Base-by-base conservation (phyloP, 1,284 basidiomycete genomes). In the Cystobasidiaceae sp. region DNA sequence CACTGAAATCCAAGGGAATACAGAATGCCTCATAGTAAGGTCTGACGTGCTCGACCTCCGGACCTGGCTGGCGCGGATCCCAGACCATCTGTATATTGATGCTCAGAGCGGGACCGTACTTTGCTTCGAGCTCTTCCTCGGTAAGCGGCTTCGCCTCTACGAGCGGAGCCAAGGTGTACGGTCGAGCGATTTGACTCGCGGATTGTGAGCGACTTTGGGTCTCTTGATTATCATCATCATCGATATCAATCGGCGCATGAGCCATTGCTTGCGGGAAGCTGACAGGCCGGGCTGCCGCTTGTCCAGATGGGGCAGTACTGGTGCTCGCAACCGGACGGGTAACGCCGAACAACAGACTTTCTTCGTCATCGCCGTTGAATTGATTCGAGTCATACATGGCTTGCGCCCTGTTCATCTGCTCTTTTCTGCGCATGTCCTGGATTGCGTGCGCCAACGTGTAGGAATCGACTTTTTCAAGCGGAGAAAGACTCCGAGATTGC, bases 11-110 rank as follows among this genome's bases (percentile, higher is more conserved):
- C 34, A 62, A 41, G 7, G 60, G 34, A 19, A 25, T 13, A 21
- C 33, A 33, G 27, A 32, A 62, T 6, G 28, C 3, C 27, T 41
- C n/a, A n/a, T n/a, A n/a, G n/a, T n/a, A n/a, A n/a, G n/a, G n/a
- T n/a, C n/a, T 41, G 30, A 50, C 33, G 23, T 46, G 32, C n/a
- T 44, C 28, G 11, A 30, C 25, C 3, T 54, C 60, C 11, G 23
- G 23, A 7, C 41, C n/a, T 21, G 50, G 43, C 3, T 30, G 13
- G 30, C 50, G 17, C 37, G 60, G 60, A 45, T 62, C 60, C 23
- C 32, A 37, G 4, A 62, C 60, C 60, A 62, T 62, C 30, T 43
- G 39, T 8, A 62, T 50, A 21, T 21, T 25, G 37, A 62, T 62
- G 8, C 28, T 8, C 9, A 52, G 28, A 19, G 39, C 25, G 21